Evolutionary conservation across 2,329 filamentous ascomycete species (phyloP), one percentile per base, ranked within the genome.

Genomic region (Talaromyces sp.): DNA sequence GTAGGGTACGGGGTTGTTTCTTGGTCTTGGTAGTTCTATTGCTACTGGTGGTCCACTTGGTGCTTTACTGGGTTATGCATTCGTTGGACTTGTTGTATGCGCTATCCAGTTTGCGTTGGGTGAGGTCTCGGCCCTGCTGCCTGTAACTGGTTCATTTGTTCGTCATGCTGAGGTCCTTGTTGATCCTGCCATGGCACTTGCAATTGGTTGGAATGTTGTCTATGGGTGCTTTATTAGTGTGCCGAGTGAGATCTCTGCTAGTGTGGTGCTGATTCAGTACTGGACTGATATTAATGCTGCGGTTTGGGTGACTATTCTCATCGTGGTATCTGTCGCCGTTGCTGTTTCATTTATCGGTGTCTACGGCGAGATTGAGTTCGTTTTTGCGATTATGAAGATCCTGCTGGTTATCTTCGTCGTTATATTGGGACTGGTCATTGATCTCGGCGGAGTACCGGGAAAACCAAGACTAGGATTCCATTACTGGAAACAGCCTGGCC

Each of bases 401-500:
- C 53, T 79, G 14, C 72, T 76, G 36, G 79, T 81, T 42, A 58
- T 79, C 24, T 77, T 77, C 27, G 66, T 80, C 14, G 61, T 78
- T 37, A 63, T 78, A 35, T 62, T 77, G 44, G 72, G 75, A 2
- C 70, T 87, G 27, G 76, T 87, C 52, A 83, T 87, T 61, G 81
- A 85, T 62, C 77, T 86, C 1, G 85, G 85, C 27, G 85, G 84
- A 42, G 77, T 84, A 2, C 80, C 84, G 0, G 82, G 82, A 3
- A 80, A 79, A 0, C 77, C 81, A 17, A 75, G 81, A 4, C 78
- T 85, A 47, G 87, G 87, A 2, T 90, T 90, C 68, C 71, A 77
- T 35, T 89, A 88, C 70, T 91, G 88, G 88, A 81, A 72, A 19
- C 70, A 85, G 29, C 87, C 88, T 0, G 87, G 86, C 1, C 84